Percentiles rank a stretch among this genome's conserved stretches.
Evolutionary conservation across 1,284 basidiomycete genomes (phyloP).

Genomic region (Mycosarcoma mackinlayi): DNA sequence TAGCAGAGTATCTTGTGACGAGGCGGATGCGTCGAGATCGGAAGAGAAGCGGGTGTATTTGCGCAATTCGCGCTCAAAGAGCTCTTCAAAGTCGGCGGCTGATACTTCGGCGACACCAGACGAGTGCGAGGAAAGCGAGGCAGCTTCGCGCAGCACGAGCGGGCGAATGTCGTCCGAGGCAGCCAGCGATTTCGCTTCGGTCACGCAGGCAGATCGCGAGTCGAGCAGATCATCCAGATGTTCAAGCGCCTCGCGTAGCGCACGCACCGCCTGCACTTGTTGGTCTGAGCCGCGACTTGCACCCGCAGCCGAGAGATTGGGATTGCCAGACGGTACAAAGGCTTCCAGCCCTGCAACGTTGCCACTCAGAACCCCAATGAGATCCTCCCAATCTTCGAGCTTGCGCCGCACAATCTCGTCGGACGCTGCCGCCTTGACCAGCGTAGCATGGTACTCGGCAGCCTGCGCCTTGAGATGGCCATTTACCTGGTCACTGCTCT

Average conservation of each 20-base stretch:
- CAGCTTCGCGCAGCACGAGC: slow-evolving; percentile 77
- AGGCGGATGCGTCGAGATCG: slow-evolving; percentile 75
- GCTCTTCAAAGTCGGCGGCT: slow-evolving; percentile 76
- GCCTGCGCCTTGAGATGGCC: slow-evolving; percentile 47
- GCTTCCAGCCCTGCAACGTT: slow-evolving; percentile 31
- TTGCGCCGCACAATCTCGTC: slow-evolving; percentile 71
- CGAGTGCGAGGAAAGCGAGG: slow-evolving; percentile 69
- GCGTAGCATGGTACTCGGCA: slow-evolving; percentile 48
- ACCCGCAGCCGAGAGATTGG: slow-evolving; percentile 3
- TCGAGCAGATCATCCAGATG: slow-evolving; percentile 78
- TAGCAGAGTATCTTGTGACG: slow-evolving; percentile 77
- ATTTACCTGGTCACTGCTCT: slow-evolving; percentile 73
- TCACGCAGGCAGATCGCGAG: slow-evolving; percentile 72
- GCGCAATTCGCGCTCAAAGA: slow-evolving; percentile 80
- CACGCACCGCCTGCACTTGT: slow-evolving; percentile 70
- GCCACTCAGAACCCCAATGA: slow-evolving; percentile 32
- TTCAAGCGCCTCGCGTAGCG: slow-evolving; percentile 82
- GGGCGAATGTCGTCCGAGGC: slow-evolving; percentile 81
- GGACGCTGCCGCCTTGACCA: slow-evolving; percentile 52
- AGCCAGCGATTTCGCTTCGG: slow-evolving; percentile 76
- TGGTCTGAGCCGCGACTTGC: slow-evolving; percentile 11
- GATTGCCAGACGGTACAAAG: slow-evolving; percentile 32
- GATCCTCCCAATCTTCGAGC: slow-evolving; percentile 45
- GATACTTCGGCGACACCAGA: slow-evolving; percentile 68
- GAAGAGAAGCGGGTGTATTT: slow-evolving; percentile 83